Evolutionary conservation across 169 alveolate genomes (phyloP), one percentile per base, ranked within the genome.

Genomic region (Eimeria sp.): DNA sequence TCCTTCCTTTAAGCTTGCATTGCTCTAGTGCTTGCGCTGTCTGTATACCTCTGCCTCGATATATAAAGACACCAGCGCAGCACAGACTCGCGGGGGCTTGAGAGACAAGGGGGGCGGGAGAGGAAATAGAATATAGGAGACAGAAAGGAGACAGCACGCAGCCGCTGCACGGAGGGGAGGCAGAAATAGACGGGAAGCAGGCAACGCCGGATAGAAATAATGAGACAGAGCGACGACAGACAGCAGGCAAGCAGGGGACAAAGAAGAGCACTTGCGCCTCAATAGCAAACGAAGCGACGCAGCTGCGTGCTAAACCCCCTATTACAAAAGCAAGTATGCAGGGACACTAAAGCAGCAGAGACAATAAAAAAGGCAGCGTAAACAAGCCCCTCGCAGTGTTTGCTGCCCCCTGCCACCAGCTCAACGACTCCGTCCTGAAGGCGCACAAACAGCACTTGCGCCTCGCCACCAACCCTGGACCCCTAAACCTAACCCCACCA

Each of bases 381-480:
- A 5, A 82, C 14, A 4, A 82, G 25, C 10, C 67, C 90, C 14
- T 47, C 90, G n/a, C 10, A 27, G 30, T 82, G 49, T 65, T 27
- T 47, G 49, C 49, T 25, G 54, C 90, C 67, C 5, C 67, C 27
- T 9, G 90, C 90, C 13, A 25, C 73, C 49, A 82, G 30, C 67
- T 82, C 90, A 47, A 82, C 72, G 25, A 82, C 47, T 4, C 72
- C 67, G 25, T 82, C 90, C 90, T 82, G 89, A 25, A 72, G 49
- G 27, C 49, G 27, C 54, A 72, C 49, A 72, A 72, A 72, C 27
- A n/a, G n/a, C n/a, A n/a, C n/a, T n/a, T n/a, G n/a, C n/a, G n/a
- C n/a, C n/a, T n/a, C n/a, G n/a, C n/a, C 40, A 34, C 40, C 40
- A 34, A 34, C 40, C 40, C 0, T 34, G 40, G 40, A 34, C 2